Conservation (phyloP, 225 moss, liverwort and hornwort species). For the Polytrichum commune region DNA sequence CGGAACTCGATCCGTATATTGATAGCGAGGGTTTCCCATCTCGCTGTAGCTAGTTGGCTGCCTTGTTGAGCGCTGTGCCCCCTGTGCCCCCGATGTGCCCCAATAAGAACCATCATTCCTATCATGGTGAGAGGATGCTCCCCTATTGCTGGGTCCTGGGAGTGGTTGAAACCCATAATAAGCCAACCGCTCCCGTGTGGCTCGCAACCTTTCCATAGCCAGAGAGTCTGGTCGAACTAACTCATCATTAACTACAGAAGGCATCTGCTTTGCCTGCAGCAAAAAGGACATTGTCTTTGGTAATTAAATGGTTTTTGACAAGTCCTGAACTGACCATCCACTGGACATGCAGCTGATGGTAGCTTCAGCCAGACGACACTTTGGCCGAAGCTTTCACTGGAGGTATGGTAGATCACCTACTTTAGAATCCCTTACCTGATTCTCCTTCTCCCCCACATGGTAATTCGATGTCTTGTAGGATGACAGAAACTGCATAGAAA, state of each 20-base stretch:
- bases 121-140: conserved; percentile 29
- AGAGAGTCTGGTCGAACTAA: conserved; percentile 53
- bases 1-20: conserved; percentile 22
- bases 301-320: not conserved
- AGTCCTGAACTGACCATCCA: not conserved
- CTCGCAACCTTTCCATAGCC: conserved; percentile 54
- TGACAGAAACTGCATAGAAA: not conserved
- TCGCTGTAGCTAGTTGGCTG: conserved; percentile 43
- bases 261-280: conserved; percentile 67
- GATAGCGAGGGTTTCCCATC: conserved; percentile 24
- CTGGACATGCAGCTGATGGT: too few relatives aligned
- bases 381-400: not conserved
- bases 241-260: conserved; percentile 58
- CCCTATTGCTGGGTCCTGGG: conserved; percentile 36
- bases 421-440: conserved; percentile 10
- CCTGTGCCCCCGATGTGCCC: conserved; percentile 33
- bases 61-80: conserved; percentile 55
- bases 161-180: conserved; percentile 58
- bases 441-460: not conserved
- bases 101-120: conserved; percentile 37
- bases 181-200: conserved; percentile 61
- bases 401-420: conserved; percentile 1
- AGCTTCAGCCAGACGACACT: too few relatives aligned
- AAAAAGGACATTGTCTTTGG: conserved; percentile 4
- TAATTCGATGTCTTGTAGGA: not conserved